phyloP scores from a whole-genome alignment of 2,329 filamentous ascomycete genomes.

The Epichloe glyceriae region DNA sequence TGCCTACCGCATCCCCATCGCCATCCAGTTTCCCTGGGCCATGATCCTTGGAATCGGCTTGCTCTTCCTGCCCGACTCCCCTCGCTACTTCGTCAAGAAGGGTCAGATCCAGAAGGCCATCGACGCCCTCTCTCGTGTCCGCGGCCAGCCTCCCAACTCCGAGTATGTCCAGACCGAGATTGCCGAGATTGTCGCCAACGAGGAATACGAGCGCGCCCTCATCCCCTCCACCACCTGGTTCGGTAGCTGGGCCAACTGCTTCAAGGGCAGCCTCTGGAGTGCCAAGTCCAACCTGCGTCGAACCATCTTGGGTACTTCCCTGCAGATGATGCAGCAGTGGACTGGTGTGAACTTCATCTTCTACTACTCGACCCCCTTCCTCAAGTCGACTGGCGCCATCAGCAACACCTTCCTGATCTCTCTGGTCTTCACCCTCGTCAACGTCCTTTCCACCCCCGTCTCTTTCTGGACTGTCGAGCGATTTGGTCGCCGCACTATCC shows the following conservation, averaged over 20 bases:
- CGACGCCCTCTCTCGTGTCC: conserved; percentile 49
- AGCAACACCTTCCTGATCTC: conserved; percentile 69
- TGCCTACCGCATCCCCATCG: conserved; percentile 71
- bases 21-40: conserved; percentile 69
- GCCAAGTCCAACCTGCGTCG: conserved; percentile 56
- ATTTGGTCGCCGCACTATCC: conserved; percentile 66
- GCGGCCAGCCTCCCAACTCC: conserved; percentile 60
- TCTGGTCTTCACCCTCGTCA: conserved; percentile 77
- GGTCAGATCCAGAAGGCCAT: conserved; percentile 55
- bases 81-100: conserved; percentile 74
- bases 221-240: conserved; percentile 54
- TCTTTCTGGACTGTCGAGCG: conserved; percentile 80
- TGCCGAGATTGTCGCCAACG: conserved; percentile 79
- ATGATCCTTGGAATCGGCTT: conserved; percentile 61
- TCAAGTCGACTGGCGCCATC: conserved; percentile 65
- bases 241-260: conserved; percentile 55
- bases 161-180: conserved; percentile 69
- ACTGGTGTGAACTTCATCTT: conserved; percentile 92
- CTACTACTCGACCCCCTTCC: conserved; percentile 77
- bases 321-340: conserved; percentile 75
- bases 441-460: conserved; percentile 71
- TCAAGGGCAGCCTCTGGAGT: conserved; percentile 48
- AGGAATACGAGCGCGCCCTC: conserved; percentile 66
- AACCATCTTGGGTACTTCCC: conserved; percentile 56
- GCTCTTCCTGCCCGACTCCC: conserved; percentile 69